Base-by-base conservation (phyloP, 257 asterid genomes). In the Gardenia jasminoides region DNA sequence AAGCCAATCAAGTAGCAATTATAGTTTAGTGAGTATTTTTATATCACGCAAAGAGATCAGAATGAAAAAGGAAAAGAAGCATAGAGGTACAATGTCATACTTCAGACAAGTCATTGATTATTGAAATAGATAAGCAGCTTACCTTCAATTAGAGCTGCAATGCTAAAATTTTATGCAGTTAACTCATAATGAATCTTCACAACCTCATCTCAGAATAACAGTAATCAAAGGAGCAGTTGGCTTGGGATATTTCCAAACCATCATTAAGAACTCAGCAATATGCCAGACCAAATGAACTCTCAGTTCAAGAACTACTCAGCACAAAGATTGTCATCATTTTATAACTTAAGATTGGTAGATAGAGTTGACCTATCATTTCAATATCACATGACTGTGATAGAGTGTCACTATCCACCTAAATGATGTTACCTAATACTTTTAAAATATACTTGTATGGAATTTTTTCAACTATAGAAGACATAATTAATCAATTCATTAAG, bases 401-500 rank as follows among this genome's bases (percentile, higher is more conserved):
- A 62, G 44, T 19, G 36, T 50, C 39, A 28, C 39, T 30, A 50
- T 13, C 65, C 65, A 50, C 47, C 47, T 72, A 50, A 10, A 72
- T 28, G 17, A 50, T n/a, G 30, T 36, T 47, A 50, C 66, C 65
- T 30, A 50, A 72, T 12, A 28, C 79, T 43, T 64, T 64, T 17
- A 54, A 64, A 70, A 72, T 44, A 72, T 44, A 44, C 47, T 46
- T 36, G 48, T 76, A 1, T 64, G 64, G 47, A 65, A 76, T 30
- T 31, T 7, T 47, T 64, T 46, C 30, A 15, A 56, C 58, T 13
- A 65, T 70, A 76, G 36, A 64, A 20, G 54, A 76, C 31, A 36
- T 44, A 76, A n/a, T 67, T 44, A 4, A 66, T 68, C 75, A 74
- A 67, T 19, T 67, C 30, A 26, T 15, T 13, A 15, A 56, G 83